Evolutionary conservation across 192 early-diverging fungal genomes (phyloP), one percentile per base, ranked within the genome.

Genomic region (Coemansia sp.): DNA sequence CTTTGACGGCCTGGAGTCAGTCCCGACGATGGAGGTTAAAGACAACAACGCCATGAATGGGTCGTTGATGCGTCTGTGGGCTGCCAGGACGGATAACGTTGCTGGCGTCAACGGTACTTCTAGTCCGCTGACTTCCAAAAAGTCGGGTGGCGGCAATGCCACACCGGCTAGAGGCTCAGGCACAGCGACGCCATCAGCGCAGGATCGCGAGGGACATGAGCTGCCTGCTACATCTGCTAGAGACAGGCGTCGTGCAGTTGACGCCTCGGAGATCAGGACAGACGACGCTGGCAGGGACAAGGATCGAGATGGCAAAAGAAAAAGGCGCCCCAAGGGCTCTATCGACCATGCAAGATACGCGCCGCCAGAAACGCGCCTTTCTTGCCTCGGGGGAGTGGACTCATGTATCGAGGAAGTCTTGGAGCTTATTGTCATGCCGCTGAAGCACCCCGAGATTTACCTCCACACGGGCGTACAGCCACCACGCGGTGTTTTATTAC

Each of bases 371-470:
- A 77, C 88, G 6, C 75, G 87, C 42, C 82, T 97, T 28, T 72
- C 82, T 17, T 93, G 97, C 80, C 73, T 99, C 39, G 97, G 94
- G 73, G 97, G 97, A 2, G 90, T 99, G 32, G 97, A 98, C 55
- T 55, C 87, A n/a, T 92, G 90, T 78, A 90, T 96, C 42, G 92
- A 91, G 62, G 94, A 96, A 61, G 86, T 98, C 21, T 83, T 97
- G 71, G 94, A 98, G 70, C 87, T 96, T 55, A 90, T 99, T 69
- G 93, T 87, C 13, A 93, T 97, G 90, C 96, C 97, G 3, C 78
- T 99, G 11, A 91, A 91, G 60, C 95, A 98, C 78, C 92, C 96
- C 1, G 95, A 97, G 78, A 88, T 98, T 4, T 96, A 94, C 72
- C 68, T 87, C 42, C 95, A 98, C 70, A 90, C 95, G 14, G 97